Evolutionary conservation across 1,284 basidiomycete species (phyloP), one percentile per base, ranked within the genome.

Genomic region (Phlebopus sp.): DNA sequence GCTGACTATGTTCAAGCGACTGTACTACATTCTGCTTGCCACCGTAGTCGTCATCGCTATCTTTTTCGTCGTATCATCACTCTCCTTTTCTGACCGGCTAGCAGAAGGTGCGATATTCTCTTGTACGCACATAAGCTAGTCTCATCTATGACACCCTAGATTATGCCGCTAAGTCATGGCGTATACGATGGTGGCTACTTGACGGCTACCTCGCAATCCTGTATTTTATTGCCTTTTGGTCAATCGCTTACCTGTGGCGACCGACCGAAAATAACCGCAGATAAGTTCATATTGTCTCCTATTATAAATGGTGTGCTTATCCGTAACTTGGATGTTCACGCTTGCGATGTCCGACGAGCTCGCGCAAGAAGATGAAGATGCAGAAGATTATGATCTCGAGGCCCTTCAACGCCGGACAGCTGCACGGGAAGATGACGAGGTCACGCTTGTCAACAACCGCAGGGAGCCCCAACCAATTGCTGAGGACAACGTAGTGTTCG

Each of bases 161-260:
- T 63, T 98, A 96, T 62, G 88, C 91, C 6, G 90, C 95, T 2
- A 86, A 87, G 53, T 90, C 92, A n/a, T 99, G 96, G 96, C 81
- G 80, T 55, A 81, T 84, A 45, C 83, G 95, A 43, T 99, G 97
- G 97, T 92, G 94, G 81, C 73, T 99, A 13, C 78, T 99, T 37
- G 97, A 99, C 60, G 97, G 94, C n/a, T 97, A 92, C 78, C 78
- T 98, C 25, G 82, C 89, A 1, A 73, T 93, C 25, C 81, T 97
- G 30, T 97, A 93, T 66, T 79, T 94, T 42, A 69, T 76, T 29
- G 84, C 88, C 38, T 98, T 99, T 66, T 70, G 76, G 39, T 74
- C 81, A 8, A 92, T 98, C 54, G 84, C 90, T 2, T 97, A 84
- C 71, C 75, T 98, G 23, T 99, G 97, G 96, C 78, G 94, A 36